Conservation (phyloP, 805 yeast genomes). For the Clavispora fructus region DNA sequence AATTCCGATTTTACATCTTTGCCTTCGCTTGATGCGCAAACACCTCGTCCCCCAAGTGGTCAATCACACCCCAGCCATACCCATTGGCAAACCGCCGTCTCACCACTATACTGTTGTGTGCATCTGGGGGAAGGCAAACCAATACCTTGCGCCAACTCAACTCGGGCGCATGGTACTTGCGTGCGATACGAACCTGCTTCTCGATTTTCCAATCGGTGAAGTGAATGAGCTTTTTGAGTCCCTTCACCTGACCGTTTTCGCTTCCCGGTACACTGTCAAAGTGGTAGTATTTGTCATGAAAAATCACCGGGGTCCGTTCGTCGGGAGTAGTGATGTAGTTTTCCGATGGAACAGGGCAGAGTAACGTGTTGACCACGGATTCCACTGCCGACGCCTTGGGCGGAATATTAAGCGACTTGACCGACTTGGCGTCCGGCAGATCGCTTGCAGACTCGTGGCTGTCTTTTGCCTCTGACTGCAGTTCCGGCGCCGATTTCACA, state of each 20-base stretch:
- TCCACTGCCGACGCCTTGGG: conserved; percentile 41
- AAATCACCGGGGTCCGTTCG: conserved; percentile 30
- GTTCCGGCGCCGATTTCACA: background rate
- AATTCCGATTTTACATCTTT: conserved; percentile 2
- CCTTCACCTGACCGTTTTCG: conserved; percentile 10
- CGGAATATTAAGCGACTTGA: conserved; percentile 31
- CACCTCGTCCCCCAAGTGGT: conserved; percentile 30
- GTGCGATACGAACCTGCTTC: conserved; percentile 38
- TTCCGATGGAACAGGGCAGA: conserved; percentile 36
- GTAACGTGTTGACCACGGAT: conserved; percentile 34
- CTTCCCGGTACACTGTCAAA: conserved; percentile 26
- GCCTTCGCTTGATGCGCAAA: conserved; percentile 12
- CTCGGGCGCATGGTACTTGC: conserved; percentile 32
- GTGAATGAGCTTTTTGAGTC: conserved; percentile 17
- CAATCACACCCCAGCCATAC: conserved; percentile 44
- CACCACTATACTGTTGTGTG: conserved; percentile 42
- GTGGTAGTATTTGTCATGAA: conserved; percentile 39
- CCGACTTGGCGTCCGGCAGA: conserved; percentile 1
- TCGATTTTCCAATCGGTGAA: conserved; percentile 31
- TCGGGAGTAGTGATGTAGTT: conserved; percentile 30
- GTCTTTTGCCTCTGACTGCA: background rate
- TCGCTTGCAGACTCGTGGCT: background rate
- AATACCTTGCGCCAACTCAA: conserved; percentile 42
- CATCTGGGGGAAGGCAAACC: conserved; percentile 41
- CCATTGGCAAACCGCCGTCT: conserved; percentile 41